Percentiles rank a stretch among this genome's conserved stretches.
These are phyloP conservation scores for Pseudogymnoascus sp. DNA, from an alignment of 2,329 filamentous ascomycete species.

Conservation along the genomic window DNA sequence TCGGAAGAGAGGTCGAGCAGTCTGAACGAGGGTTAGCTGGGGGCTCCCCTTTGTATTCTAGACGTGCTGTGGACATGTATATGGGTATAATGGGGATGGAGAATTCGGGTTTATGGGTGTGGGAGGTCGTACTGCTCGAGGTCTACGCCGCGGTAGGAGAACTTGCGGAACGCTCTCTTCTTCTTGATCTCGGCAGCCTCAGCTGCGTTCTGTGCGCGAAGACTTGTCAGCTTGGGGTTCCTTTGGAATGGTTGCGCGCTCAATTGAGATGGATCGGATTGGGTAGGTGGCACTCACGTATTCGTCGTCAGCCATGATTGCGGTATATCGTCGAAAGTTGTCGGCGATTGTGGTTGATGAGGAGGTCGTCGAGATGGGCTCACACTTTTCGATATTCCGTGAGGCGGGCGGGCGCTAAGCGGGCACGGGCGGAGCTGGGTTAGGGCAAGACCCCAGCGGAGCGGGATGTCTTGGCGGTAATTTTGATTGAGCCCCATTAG, in stretches of 20 bases:
- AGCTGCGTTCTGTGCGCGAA: slow-evolving; percentile 69
- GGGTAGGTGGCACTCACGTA: slow-evolving; percentile 49
- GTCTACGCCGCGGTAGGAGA: slow-evolving; percentile 98
- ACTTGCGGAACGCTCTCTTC: slow-evolving; percentile 99
- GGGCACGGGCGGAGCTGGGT: neutral
- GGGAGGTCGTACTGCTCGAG: slow-evolving; percentile 81
- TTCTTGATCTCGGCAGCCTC: slow-evolving; percentile 99
- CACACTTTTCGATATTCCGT: slow-evolving; percentile 7
- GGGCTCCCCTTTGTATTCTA: slow-evolving; percentile 28
- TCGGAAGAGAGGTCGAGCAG: slow-evolving; percentile 98
- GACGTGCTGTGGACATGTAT: slow-evolving; percentile 15
- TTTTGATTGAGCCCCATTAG: neutral
- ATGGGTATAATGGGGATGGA: slow-evolving; percentile 7
- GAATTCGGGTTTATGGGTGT: slow-evolving; percentile 9
- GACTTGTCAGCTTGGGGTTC: slow-evolving; percentile 26
- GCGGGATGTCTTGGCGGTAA: neutral
- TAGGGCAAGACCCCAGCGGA: slow-evolving; percentile 9
- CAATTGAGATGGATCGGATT: neutral
- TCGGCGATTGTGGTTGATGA: slow-evolving; percentile 13
- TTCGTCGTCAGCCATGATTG: slow-evolving; percentile 72
- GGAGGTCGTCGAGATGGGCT: slow-evolving; percentile 5
- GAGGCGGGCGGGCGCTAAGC: neutral
- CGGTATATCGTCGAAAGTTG: slow-evolving; percentile 28
- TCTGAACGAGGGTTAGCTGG: slow-evolving; percentile 42
- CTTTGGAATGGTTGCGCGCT: neutral